phyloP scores from a whole-genome alignment of 2,329 filamentous ascomycete genomes.

The Aspergillus sergii region DNA sequence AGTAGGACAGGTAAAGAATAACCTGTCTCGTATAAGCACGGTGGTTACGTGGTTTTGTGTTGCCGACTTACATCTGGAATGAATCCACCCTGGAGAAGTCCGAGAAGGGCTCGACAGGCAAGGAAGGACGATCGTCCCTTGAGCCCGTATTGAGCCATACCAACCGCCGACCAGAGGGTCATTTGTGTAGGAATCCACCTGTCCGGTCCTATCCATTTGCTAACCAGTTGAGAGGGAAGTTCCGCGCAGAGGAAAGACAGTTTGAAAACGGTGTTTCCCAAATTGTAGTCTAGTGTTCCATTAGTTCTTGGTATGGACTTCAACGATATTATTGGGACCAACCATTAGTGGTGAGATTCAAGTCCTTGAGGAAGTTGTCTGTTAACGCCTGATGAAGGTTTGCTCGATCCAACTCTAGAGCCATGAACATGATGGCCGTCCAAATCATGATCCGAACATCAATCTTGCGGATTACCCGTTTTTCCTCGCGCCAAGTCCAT shows the following conservation, averaged over 20 bases:
- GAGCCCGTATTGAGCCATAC: background rate
- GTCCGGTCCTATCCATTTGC: conserved; percentile 48
- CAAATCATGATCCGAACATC: conserved; percentile 16
- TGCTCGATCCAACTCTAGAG: conserved; percentile 59
- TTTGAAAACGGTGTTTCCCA: conserved; percentile 59
- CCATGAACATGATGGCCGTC: conserved; percentile 17
- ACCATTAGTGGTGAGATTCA: conserved; percentile 30
- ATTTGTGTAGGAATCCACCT: background rate
- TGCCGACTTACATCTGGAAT: background rate
- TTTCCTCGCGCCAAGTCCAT: conserved; percentile 17
- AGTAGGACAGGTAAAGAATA: conserved; percentile 60
- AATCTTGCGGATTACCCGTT: conserved; percentile 11
- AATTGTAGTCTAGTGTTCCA: conserved; percentile 47
- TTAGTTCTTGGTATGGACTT: background rate
- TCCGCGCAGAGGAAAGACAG: conserved; percentile 56
- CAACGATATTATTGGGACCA: background rate
- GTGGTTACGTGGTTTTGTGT: no score
- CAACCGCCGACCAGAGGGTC: background rate
- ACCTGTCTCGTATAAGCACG: conserved; percentile 37
- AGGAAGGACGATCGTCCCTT: background rate
- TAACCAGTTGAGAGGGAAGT: conserved; percentile 60
- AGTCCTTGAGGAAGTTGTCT: conserved; percentile 47
- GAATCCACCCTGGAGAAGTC: background rate
- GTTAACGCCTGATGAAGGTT: conserved; percentile 61
- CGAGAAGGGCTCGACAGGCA: background rate